Conservation (phyloP, 179 eudicot genomes). For the Silene coronaria region DNA sequence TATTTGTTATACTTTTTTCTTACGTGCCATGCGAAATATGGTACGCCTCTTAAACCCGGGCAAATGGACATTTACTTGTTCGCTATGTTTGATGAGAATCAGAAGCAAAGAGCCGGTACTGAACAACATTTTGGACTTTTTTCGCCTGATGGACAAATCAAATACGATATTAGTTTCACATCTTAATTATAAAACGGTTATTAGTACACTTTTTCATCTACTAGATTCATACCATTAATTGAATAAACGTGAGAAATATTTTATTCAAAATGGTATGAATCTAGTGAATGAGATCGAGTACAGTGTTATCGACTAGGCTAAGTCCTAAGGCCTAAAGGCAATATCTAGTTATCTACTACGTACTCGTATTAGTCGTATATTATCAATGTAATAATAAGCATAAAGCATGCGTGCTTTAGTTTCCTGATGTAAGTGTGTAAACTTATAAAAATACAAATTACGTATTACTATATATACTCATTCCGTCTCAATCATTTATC, state of each 20-base stretch:
- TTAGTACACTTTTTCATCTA: too few species aligned
- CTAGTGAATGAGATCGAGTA: too few species aligned
- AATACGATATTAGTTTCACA: slow-evolving; percentile 21
- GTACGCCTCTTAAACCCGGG: slow-evolving; percentile 2
- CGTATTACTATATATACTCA: too few species aligned
- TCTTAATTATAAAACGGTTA: neutral
- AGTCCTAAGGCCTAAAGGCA: neutral
- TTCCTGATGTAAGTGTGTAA: too few species aligned
- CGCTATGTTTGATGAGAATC: slow-evolving; percentile 31
- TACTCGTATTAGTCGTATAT: too few species aligned
- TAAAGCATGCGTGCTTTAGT: neutral
- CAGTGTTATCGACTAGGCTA: too few species aligned
- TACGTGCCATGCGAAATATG: neutral
- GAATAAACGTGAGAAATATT: too few species aligned
- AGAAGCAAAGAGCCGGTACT: slow-evolving; percentile 15
- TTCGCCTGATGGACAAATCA: slow-evolving; percentile 23
- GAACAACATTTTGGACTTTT: slow-evolving; percentile 45
- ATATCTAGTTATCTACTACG: neutral
- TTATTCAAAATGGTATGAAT: too few species aligned
- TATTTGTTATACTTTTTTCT: too few species aligned
- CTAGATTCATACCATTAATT: too few species aligned
- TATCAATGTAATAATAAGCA: neutral
- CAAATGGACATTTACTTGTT: slow-evolving; percentile 20
- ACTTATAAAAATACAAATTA: too few species aligned
- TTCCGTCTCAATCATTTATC: too few species aligned